A percentile compares a stretch with the other conserved stretches of the same genome.
Evolutionary conservation across 805 yeast genomes (phyloP).

Genomic region (Candida chauliodis): DNA sequence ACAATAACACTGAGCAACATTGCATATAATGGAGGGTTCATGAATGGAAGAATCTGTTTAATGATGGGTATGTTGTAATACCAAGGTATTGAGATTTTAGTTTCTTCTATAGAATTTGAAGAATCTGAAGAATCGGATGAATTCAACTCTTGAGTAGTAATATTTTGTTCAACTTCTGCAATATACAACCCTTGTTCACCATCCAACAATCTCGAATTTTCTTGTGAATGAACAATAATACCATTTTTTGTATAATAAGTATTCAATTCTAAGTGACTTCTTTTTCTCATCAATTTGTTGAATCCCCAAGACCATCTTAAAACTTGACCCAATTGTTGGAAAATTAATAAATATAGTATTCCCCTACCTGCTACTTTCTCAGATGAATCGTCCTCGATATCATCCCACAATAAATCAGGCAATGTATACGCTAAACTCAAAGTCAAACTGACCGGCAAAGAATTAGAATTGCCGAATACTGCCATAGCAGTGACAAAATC

Average conservation of each 20-base stretch:
- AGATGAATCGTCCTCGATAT: conserved; percentile 58
- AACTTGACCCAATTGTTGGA: conserved; percentile 81
- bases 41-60: conserved; percentile 34
- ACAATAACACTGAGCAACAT: conserved; percentile 67
- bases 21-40: conserved; percentile 84
- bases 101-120: background rate
- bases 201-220: conserved; percentile 6
- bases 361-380: conserved; percentile 78
- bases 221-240: conserved; percentile 5
- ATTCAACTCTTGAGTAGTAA: background rate
- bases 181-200: conserved; percentile 6
- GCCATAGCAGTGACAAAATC: conserved; percentile 97
- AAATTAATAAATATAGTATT: conserved; percentile 65
- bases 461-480: conserved; percentile 93
- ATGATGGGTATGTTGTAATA: conserved; percentile 10
- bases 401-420: conserved; percentile 76
- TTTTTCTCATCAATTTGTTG: conserved; percentile 59
- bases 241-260: conserved; percentile 14
- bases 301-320: conserved; percentile 88
- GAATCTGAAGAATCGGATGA: background rate
- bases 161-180: conserved; percentile 3
- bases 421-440: conserved; percentile 73
- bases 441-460: conserved; percentile 88
- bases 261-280: conserved; percentile 36
- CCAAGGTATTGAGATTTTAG: background rate